These are phyloP conservation scores for Croton laevigatus DNA, from an alignment of 441 rosid species.

Conservation along the genomic window DNA sequence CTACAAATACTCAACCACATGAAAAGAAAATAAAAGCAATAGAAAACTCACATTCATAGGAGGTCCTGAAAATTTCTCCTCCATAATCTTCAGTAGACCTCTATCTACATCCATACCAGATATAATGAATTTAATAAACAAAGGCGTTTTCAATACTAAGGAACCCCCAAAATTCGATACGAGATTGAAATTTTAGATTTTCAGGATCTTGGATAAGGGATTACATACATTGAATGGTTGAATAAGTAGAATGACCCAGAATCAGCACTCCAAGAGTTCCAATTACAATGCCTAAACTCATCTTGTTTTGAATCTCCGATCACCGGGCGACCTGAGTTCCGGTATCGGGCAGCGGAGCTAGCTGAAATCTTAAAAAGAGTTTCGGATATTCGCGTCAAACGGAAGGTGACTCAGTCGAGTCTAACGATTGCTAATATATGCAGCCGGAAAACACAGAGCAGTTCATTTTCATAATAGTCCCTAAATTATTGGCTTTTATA, in stretches of 20 bases:
- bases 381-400: conserved; percentile 3
- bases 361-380: not conserved
- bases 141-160: not conserved
- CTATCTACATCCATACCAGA: conserved; percentile 47
- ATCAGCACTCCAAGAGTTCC: conserved; percentile 69
- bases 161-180: conserved; percentile 11
- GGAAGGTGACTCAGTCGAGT: not conserved
- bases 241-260: conserved; percentile 79
- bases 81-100: conserved; percentile 88
- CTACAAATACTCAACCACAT: not conserved
- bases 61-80: conserved; percentile 91
- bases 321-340: conserved; percentile 15
- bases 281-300: conserved; percentile 62
- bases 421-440: not conserved
- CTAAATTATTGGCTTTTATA: too few species aligned
- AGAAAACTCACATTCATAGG: conserved; percentile 58
- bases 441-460: too few species aligned
- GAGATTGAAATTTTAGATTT: conserved; percentile 8
- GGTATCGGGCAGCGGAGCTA: conserved; percentile 2
- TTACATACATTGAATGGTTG: conserved; percentile 73
- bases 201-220: not conserved
- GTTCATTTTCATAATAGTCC: too few species aligned
- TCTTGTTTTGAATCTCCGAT: conserved; percentile 31
- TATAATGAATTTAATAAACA: conserved; percentile 6
- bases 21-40: not conserved